phyloP scores from a whole-genome alignment of 306 rosid genomes.

The Corylus americana region DNA sequence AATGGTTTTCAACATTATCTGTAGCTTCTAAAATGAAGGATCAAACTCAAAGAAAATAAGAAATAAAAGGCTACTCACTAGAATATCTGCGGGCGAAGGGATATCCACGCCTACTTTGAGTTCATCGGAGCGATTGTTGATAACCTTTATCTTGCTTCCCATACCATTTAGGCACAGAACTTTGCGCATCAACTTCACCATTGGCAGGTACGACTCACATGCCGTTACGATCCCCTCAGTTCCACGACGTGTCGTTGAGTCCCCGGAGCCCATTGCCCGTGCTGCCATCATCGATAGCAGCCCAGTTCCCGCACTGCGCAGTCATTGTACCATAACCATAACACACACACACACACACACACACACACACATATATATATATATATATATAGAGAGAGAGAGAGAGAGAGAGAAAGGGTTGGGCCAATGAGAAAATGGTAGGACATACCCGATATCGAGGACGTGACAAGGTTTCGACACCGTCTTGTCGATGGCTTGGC shows the following conservation, averaged over 20 bases:
- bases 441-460: constrained; percentile 79
- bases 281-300: constrained; percentile 96
- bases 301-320: constrained; percentile 88
- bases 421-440: not conserved
- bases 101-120: constrained; percentile 65
- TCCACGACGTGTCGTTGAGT: constrained; percentile 27
- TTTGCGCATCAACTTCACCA: constrained; percentile 89
- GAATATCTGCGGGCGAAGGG: constrained; percentile 65
- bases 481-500: constrained; percentile 75
- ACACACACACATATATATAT: too few relatives aligned
- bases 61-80: constrained; percentile 50
- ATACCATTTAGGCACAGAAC: constrained; percentile 63
- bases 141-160: constrained; percentile 57
- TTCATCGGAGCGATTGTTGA: constrained; percentile 93
- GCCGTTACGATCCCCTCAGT: constrained; percentile 64
- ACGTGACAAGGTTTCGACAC: constrained; percentile 68
- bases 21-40: not conserved
- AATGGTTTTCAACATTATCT: not conserved
- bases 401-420: not conserved
- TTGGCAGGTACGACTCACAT: constrained; percentile 96
- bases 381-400: not conserved
- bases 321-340: not conserved
- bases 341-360: not conserved
- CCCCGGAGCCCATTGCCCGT: constrained; percentile 60
- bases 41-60: not conserved